Percentiles rank a stretch among this genome's conserved stretches.
Evolutionary conservation across 1,284 basidiomycete genomes (phyloP).

Genomic region (Austroboletus niveus): DNA sequence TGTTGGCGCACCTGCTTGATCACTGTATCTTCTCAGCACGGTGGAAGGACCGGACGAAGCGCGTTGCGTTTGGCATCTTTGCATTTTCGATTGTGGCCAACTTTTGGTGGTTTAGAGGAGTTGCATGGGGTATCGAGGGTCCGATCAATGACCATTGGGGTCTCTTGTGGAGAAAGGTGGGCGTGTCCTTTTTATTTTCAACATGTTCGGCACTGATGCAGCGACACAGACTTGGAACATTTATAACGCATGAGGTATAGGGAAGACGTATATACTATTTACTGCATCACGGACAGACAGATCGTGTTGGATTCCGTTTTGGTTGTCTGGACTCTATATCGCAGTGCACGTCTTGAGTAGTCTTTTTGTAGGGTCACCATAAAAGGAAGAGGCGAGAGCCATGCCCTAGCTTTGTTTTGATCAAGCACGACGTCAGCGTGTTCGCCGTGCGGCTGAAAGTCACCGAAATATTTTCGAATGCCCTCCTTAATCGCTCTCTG

Average conservation of each 20-base stretch:
- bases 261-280: too few relatives aligned
- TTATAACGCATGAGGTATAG: slow-evolving; percentile 20
- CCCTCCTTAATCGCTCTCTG: neutral
- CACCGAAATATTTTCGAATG: neutral
- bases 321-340: neutral
- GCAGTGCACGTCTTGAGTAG: too few relatives aligned
- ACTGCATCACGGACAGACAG: too few relatives aligned
- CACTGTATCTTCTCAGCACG: slow-evolving; percentile 85
- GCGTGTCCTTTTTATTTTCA: slow-evolving; percentile 21
- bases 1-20: slow-evolving; percentile 88
- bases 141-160: slow-evolving; percentile 80
- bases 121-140: slow-evolving; percentile 88
- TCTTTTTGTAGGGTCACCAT: neutral
- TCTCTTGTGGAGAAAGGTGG: slow-evolving; percentile 76
- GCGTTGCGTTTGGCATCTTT: slow-evolving; percentile 66
- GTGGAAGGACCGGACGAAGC: slow-evolving; percentile 65
- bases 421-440: slow-evolving; percentile 5
- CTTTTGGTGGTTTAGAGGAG: slow-evolving; percentile 93
- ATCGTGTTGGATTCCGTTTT: neutral
- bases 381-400: slow-evolving; percentile 12
- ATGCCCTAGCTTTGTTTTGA: neutral
- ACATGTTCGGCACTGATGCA: neutral
- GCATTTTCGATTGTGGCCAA: slow-evolving; percentile 63
- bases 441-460: neutral
- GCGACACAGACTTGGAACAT: slow-evolving; percentile 24